Conservation (phyloP, 164 flowering plant species). For the Euptelea pleiosperma region DNA sequence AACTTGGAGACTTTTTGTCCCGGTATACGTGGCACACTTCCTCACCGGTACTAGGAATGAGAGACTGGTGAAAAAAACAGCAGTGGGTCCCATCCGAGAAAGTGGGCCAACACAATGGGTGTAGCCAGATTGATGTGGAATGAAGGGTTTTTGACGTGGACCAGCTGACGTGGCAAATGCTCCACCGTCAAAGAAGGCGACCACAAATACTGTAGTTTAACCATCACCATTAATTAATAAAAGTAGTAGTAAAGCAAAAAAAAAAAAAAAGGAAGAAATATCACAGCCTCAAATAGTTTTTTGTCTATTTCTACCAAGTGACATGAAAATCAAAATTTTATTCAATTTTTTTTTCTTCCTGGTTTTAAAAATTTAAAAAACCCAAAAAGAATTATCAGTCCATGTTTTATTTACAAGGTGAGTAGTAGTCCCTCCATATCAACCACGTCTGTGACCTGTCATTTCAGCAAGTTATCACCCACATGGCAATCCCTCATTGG, state of each 20-base stretch:
- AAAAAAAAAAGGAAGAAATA: neutral
- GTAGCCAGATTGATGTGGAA: neutral
- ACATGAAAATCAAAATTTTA: slow-evolving; percentile 4
- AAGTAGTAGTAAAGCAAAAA: too few species aligned
- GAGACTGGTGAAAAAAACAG: too few species aligned
- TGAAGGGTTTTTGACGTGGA: slow-evolving; percentile 6
- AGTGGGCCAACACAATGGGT: too few species aligned
- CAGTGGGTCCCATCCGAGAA: too few species aligned
- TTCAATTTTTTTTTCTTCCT: slow-evolving; percentile 8
- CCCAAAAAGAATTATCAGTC: slow-evolving; percentile 1
- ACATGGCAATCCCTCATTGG: slow-evolving; percentile 26
- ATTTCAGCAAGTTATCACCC: slow-evolving; percentile 38
- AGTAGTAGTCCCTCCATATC: slow-evolving; percentile 22
- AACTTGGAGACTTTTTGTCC: too few species aligned
- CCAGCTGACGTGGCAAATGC: slow-evolving; percentile 15
- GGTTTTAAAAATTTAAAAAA: slow-evolving; percentile 15
- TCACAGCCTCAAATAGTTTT: slow-evolving; percentile 22
- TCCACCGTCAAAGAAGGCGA: slow-evolving; percentile 12
- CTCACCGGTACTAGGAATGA: neutral
- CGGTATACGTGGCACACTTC: neutral
- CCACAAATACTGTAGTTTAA: slow-evolving; percentile 3
- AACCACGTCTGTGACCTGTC: slow-evolving; percentile 27
- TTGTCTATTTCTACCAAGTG: slow-evolving; percentile 17
- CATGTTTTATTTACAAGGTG: slow-evolving; percentile 6
- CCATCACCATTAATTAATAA: neutral